Base-by-base conservation (phyloP, 1,284 basidiomycete genomes). In the Apiotrichum brassicae region DNA sequence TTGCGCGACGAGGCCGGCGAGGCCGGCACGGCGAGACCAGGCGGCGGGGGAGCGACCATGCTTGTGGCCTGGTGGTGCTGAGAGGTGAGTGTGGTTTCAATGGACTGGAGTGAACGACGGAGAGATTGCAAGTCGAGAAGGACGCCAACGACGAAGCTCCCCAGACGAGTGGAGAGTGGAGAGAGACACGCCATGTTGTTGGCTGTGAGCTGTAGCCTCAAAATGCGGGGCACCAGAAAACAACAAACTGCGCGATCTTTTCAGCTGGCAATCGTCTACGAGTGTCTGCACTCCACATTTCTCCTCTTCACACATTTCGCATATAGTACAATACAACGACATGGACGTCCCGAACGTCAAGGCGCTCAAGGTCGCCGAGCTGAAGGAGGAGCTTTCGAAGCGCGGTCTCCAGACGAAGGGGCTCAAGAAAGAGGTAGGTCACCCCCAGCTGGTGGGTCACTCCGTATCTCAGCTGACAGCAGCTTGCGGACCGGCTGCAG, bases 371-470 rank as follows among this genome's bases (percentile, higher is more conserved):
- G 69, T 71, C 14, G 64, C 61, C 25, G 71, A 74, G 48, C 64
- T 74, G 46, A 67, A 68, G 51, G 65, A 66, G 13, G 68, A 74
- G 57, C 63, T 74, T n/a, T 44, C 59, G 1, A 65, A 63, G 34
- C 50, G 70, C 4, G 68, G 65, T 1, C 57, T 73, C 3, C 56
- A 62, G 3, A 64, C 63, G 6, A 65, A 59, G 28, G 67, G 69
- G 1, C 49, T 70, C 3, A 74, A 74, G 58, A 69, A 70, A 52
- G 69, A 70, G 37, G 70, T 71, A 38, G 57, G 68, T 65, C 13
- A n/a, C n/a, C n/a, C n/a, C n/a, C n/a, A n/a, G n/a, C n/a, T n/a
- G n/a, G n/a, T n/a, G 20, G n/a, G 2, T n/a, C n/a, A 23, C 23
- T 23, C 16, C 33, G 24, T 13, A 12, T 7, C 13, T 28, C 19